phyloP scores from a whole-genome alignment of 306 rosid genomes.

The Cucurbita pepo region DNA sequence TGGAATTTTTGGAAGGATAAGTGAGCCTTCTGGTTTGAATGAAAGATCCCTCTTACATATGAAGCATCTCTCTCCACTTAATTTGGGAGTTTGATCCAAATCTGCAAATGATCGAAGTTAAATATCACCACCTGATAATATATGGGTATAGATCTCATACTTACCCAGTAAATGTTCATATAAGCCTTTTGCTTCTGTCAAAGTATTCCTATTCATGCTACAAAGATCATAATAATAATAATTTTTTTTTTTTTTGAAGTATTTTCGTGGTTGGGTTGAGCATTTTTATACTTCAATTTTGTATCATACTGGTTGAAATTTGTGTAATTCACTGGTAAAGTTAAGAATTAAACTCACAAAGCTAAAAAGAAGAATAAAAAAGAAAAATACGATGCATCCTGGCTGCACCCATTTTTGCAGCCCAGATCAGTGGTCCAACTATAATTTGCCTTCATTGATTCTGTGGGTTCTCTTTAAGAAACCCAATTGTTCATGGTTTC shows the following conservation, averaged over 20 bases:
- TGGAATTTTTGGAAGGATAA: slow-evolving; percentile 11
- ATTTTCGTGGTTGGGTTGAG: background rate
- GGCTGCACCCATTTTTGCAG: no score
- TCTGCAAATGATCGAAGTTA: slow-evolving; percentile 7
- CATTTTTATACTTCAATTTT: background rate
- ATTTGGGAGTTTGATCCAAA: slow-evolving; percentile 1
- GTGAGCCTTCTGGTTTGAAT: slow-evolving; percentile 32
- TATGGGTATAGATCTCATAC: no score
- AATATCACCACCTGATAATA: background rate
- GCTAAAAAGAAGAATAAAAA: background rate
- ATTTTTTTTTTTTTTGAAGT: no score
- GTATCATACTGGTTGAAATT: background rate
- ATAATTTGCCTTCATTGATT: background rate
- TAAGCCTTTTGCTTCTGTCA: no score
- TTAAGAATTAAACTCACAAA: background rate
- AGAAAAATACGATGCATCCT: no score
- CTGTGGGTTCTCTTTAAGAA: background rate
- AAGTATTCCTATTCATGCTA: background rate
- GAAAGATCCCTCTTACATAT: slow-evolving; percentile 56
- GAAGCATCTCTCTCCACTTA: slow-evolving; percentile 30
- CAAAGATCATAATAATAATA: no score
- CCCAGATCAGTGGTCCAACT: no score
- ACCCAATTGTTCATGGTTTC: background rate
- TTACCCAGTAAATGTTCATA: background rate
- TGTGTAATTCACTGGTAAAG: background rate